phyloP scores from a whole-genome alignment of 768 basidiomycete genomes.

The Russula dissimulans region DNA sequence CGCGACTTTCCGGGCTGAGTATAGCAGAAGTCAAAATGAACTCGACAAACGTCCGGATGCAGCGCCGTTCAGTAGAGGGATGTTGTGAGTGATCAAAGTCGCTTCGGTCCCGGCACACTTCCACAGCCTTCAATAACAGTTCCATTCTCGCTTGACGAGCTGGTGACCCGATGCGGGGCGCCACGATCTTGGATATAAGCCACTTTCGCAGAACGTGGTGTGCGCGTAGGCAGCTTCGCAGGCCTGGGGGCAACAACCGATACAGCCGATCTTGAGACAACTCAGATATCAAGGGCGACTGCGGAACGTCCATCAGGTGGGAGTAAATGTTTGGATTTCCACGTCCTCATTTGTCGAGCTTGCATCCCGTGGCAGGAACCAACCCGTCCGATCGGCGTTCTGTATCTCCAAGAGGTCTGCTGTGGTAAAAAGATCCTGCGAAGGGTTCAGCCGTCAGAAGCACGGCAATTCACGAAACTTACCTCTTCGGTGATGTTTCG shows the following conservation, averaged over 20 bases:
- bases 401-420: slow-evolving; percentile 77
- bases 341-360: slow-evolving; percentile 46
- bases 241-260: slow-evolving; percentile 62
- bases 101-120: slow-evolving; percentile 59
- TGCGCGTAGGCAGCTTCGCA: slow-evolving; percentile 70
- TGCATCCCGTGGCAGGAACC: slow-evolving; percentile 60
- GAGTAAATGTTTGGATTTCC: slow-evolving; percentile 76
- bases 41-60: slow-evolving; percentile 74
- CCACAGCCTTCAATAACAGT: slow-evolving; percentile 57
- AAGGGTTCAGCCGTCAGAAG: slow-evolving; percentile 5
- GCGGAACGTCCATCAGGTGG: slow-evolving; percentile 62
- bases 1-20: slow-evolving; percentile 69
- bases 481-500: slow-evolving; percentile 75
- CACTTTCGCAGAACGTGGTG: slow-evolving; percentile 73
- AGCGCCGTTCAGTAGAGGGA: slow-evolving; percentile 46
- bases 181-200: slow-evolving; percentile 60
- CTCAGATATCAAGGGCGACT: slow-evolving; percentile 64
- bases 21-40: slow-evolving; percentile 67
- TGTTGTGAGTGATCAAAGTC: slow-evolving; percentile 30
- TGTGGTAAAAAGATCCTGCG: slow-evolving; percentile 67
- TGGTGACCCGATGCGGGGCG: slow-evolving; percentile 52
- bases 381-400: slow-evolving; percentile 67
- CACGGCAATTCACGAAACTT: slow-evolving; percentile 13
- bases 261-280: slow-evolving; percentile 61
- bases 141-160: slow-evolving; percentile 67